Evolutionary conservation across 108 stramenopile genomes (phyloP).

Genomic region (Nitzschia palea): DNA sequence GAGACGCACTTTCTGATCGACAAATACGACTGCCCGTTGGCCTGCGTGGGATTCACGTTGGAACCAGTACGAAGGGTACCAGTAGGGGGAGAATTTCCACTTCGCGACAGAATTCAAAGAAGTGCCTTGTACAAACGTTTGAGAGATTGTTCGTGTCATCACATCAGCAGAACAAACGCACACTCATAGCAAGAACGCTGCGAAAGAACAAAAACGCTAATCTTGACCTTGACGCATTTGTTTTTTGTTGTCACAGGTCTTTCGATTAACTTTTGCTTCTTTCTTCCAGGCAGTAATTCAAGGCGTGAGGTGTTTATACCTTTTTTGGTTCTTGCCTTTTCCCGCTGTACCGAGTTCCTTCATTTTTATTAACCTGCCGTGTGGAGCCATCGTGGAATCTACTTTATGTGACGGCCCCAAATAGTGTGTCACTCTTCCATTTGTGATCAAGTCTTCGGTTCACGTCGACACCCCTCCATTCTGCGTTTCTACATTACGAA

Average conservation of each 20-base stretch:
- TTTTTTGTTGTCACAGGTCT: neutral
- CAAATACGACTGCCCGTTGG: neutral
- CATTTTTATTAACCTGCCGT: neutral
- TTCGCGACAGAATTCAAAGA: slow-evolving; percentile 12
- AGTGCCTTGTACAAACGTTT: slow-evolving; percentile 11
- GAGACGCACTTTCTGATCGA: no score
- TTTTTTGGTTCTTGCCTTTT: no score
- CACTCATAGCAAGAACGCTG: neutral
- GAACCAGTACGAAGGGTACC: slow-evolving; percentile 12
- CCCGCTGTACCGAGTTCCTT: neutral
- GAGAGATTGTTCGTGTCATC: slow-evolving; percentile 11
- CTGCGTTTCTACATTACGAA: no score
- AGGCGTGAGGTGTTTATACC: neutral
- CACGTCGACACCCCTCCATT: no score
- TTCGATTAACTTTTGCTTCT: no score
- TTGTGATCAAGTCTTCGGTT: no score
- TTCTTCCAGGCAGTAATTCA: neutral
- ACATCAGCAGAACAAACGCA: neutral
- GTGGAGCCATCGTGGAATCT: neutral
- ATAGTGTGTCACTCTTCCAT: no score
- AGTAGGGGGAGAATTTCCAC: slow-evolving; percentile 19
- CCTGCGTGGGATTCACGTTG: neutral
- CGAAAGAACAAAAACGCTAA: neutral
- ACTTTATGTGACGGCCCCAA: neutral
- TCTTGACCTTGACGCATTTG: neutral